Evolutionary conservation across 352 stramenopile genomes (phyloP).

Genomic region (Phytopythium litorale): DNA sequence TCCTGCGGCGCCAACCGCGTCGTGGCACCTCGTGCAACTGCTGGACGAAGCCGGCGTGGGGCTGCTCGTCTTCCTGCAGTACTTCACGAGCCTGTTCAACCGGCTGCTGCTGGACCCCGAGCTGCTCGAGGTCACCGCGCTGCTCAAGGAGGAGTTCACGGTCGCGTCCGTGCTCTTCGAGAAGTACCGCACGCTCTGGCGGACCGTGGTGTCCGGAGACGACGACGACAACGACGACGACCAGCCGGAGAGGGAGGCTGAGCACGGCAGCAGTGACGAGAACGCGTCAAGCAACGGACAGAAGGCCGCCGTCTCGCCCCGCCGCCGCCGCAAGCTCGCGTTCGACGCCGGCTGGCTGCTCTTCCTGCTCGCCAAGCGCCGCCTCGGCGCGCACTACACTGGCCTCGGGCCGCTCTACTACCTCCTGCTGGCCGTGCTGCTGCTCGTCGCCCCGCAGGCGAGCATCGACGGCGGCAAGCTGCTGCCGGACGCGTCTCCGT

Average conservation of each 20-base stretch:
- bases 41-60: constrained; percentile 50
- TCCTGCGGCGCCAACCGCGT: not conserved
- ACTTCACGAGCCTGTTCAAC: constrained; percentile 79
- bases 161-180: constrained; percentile 68
- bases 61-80: constrained; percentile 59
- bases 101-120: constrained; percentile 69
- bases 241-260: constrained; percentile 14
- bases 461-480: not conserved
- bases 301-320: constrained; percentile 7
- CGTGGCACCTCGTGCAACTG: constrained; percentile 36
- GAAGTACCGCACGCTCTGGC: constrained; percentile 73
- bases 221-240: not conserved
- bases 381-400: constrained; percentile 35
- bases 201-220: constrained; percentile 15
- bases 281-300: constrained; percentile 14
- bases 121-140: constrained; percentile 59
- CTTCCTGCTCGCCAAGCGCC: constrained; percentile 59
- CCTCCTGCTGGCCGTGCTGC: constrained; percentile 68
- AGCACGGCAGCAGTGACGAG: constrained; percentile 12
- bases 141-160: constrained; percentile 81
- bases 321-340: constrained; percentile 22
- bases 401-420: constrained; percentile 75
- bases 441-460: constrained; percentile 38
- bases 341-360: constrained; percentile 74
- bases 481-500: constrained; percentile 24